Base-by-base conservation (phyloP, 768 basidiomycete genomes). In the Serendipita sp. region DNA sequence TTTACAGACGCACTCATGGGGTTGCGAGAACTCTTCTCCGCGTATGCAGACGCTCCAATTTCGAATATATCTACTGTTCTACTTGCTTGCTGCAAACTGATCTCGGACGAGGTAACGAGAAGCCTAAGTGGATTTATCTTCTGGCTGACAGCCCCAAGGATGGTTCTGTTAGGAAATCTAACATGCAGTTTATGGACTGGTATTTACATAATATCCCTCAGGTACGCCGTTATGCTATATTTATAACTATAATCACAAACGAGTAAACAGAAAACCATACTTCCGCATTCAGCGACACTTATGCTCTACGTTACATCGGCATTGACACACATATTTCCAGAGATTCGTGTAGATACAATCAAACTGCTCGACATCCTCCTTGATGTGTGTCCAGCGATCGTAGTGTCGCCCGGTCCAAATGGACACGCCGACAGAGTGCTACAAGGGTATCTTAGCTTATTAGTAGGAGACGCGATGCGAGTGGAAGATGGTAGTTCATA, bases 321-420 rank as follows among this genome's bases (percentile, higher is more conserved):
- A 0, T 87, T 94, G 72, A 93, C 91, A 0, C 89, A 94, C 70
- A 95, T 98, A 54, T 96, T 93, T 73, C 93, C 93, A 24, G 92
- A 95, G 73, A 92, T 97, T 66, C 82, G 92, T 15, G 80, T 97
- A 45, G 94, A 97, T 71, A 90, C 92, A 2, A 79, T 95, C 64
- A 84, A 86, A 11, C 83, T 92, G 68, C 74, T 97, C 47, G 81
- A 88, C 69, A 71, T 94, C 28, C 78, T 92, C 45, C 78, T 96
- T 2, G 83, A 86, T 44, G 70, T 77, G 66, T 81, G 88, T 3
- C 92, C 93, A 8, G 78, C 79, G 46, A 75, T 79, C 5, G 83
- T 92, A 3, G 80, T 86, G 2, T 76, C 76, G 63, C 84, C 86
- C 5, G 94, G 89, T 88, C 79, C 79, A 51, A 72, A 73, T 38